Base-by-base conservation (phyloP, 177 flowering plant species). In the Telopea speciosissima region DNA sequence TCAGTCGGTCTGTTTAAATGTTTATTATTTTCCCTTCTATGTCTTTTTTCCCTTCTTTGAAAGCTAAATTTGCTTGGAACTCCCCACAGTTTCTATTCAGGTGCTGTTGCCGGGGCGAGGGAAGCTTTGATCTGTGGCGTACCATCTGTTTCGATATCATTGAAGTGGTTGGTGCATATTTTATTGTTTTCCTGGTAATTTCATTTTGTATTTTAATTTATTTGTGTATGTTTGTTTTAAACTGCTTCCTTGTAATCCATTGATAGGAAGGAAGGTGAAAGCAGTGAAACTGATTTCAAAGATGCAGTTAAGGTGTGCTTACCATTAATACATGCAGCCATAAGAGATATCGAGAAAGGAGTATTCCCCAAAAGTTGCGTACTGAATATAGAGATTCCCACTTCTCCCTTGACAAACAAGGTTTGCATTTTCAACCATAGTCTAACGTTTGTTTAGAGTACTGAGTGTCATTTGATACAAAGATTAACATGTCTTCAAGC, bases 31-130 rank as follows among this genome's bases (percentile, higher is more conserved):
- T 58, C 6, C 23, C 9, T 58, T 1, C n/a, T n/a, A 19, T 58
- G 61, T 58, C 61, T 58, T 58, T 4, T 58, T 58, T 3, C 4
- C 3, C 24, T 21, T 58, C n/a, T 19, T 58, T 58, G 61, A n/a
- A 19, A 58, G 61, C 7, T 58, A 58, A 40, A 33, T 16, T 14
- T 63, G 0, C n/a, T 59, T 25, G 33, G 61, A 28, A 63, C 21
- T 42, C n/a, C 54, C 42, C 24, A 24, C 86, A 95, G 99, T 82
- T 85, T 87, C 75, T 85, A 86, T 80, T 93, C 98, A 0, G 93
- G 99, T 76, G 93, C 79, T 65, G 90, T 89, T 71, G 98, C 98
- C 70, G 98, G 96, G 70, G 99, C 99, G 66, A 84, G 91, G 72
- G 98, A 96, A 73, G 96, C 99, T 63, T 74, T 91, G 75, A 73